A percentile compares a stretch with the other conserved stretches of the same genome.
phyloP scores from a whole-genome alignment of 345 rosid genomes.

The Syzygium jambos region DNA sequence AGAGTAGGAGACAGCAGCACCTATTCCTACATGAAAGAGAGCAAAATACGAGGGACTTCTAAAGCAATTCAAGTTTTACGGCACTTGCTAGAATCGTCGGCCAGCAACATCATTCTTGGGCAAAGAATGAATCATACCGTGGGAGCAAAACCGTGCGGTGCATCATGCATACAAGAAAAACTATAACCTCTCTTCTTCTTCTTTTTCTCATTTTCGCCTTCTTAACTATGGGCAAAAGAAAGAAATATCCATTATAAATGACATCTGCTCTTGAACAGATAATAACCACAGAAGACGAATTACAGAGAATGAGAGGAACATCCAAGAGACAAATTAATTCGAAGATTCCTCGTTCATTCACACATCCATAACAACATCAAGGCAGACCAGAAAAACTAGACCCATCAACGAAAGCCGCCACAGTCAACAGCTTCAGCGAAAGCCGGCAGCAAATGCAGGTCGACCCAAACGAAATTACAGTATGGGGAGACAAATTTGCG shows the following conservation, averaged over 20 bases:
- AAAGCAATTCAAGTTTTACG: background rate
- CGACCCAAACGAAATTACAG: too few species aligned
- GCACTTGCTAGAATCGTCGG: background rate
- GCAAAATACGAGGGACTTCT: background rate
- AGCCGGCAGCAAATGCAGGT: background rate
- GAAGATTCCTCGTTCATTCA: background rate
- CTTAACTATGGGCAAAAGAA: background rate
- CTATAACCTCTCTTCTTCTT: background rate
- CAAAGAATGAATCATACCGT: background rate
- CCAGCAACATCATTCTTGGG: background rate
- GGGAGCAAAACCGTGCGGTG: rapidly evolving
- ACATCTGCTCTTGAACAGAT: background rate
- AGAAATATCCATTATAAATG: background rate
- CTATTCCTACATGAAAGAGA: background rate
- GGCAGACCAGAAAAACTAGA: background rate
- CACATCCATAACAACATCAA: background rate
- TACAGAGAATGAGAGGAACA: background rate
- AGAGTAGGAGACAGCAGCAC: background rate
- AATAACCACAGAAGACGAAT: background rate
- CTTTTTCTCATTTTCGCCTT: background rate
- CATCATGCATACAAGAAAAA: background rate
- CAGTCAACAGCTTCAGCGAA: background rate
- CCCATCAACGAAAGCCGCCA: background rate
- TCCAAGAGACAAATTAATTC: background rate
- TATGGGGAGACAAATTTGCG: background rate